Base-by-base conservation (phyloP, 1,139 yeast genomes). In the Chernovozyma sophiae-reginae region DNA sequence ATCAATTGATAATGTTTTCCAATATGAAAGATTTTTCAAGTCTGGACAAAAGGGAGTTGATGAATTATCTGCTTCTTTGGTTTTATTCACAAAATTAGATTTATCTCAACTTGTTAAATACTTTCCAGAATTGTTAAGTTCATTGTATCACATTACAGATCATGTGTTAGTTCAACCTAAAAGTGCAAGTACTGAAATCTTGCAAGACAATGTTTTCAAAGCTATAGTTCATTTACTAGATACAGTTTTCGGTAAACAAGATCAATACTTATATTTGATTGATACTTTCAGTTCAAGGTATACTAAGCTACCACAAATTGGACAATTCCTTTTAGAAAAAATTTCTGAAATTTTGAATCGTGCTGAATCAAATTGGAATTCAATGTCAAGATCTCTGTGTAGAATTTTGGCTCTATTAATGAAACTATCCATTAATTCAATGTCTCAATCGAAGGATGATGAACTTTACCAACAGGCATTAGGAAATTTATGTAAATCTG, bases 231-330 rank as follows among this genome's bases (percentile, higher is more conserved):
- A 79, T 45, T 60, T 80, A 40, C 56, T 82, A 31, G 86, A 81
- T 55, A 68, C 78, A 31, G 68, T 79, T n/a, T 65, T 81, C 47
- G 86, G 84, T 6, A 75, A 79, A 53, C 81, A 79, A 51, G 81
- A 78, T 41, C 84, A 79, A 48, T 78, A 78, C 55, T 62, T 74
- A 32, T 74, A 75, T 43, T 53, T 79, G 51, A 66, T 80, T 46
- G 79, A 78, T 34, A 63, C 67, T 15, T 79, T 78, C 45, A 51
- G 71, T 30, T 41, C 49, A 15, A 56, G 55, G 37, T 51, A 53
- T 40, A 47, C 49, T n/a, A 51, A 59, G 20, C 56, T 70, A 13
- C 78, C 84, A 4, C 54, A 57, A 4, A 65, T 79, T 39, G 87
- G 87, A 6, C 55, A 72, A 14, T 68, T 66, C 37, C 52, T 82